phyloP scores from a whole-genome alignment of 257 asterid species.

The Oldenlandia corymbosa region DNA sequence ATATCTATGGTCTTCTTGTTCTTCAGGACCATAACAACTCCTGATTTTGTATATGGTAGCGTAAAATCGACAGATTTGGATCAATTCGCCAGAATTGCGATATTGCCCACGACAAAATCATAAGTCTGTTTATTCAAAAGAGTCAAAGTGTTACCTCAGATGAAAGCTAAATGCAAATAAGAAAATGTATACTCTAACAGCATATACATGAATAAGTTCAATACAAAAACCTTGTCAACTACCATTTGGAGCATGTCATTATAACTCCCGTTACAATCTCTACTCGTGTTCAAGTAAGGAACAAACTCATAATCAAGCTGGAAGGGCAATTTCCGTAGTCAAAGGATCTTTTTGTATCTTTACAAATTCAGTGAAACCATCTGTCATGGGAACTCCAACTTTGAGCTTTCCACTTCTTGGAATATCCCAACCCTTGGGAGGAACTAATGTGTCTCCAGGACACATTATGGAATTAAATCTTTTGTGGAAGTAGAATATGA shows the following conservation, averaged over 20 bases:
- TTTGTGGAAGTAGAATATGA: neutral
- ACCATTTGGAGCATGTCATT: conserved; percentile 49
- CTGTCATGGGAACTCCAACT: conserved; percentile 36
- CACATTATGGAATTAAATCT: conserved; percentile 14
- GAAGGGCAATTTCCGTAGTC: conserved; percentile 39
- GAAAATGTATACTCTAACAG: too few relatives aligned
- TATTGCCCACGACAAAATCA: conserved; percentile 46
- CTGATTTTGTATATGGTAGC: conserved; percentile 47
- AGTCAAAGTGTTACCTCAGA: too few relatives aligned
- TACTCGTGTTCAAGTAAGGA: conserved; percentile 25
- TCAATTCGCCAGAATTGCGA: conserved; percentile 41
- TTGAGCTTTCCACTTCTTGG: conserved; percentile 34
- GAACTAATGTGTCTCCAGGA: conserved; percentile 37
- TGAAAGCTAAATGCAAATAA: too few relatives aligned
- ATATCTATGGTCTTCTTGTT: conserved; percentile 15
- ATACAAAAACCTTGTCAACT: too few relatives aligned
- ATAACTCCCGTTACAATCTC: conserved; percentile 32
- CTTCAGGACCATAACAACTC: conserved; percentile 40
- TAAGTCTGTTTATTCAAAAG: conserved; percentile 18
- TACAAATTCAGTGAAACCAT: conserved; percentile 30
- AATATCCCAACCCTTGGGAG: conserved; percentile 48
- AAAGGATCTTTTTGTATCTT: conserved; percentile 24
- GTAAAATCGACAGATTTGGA: conserved; percentile 47
- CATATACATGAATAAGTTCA: too few relatives aligned
- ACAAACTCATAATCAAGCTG: conserved; percentile 27